Evolutionary conservation across 2,329 filamentous ascomycete species (phyloP).

Genomic region (Ophiostoma pallidulum): DNA sequence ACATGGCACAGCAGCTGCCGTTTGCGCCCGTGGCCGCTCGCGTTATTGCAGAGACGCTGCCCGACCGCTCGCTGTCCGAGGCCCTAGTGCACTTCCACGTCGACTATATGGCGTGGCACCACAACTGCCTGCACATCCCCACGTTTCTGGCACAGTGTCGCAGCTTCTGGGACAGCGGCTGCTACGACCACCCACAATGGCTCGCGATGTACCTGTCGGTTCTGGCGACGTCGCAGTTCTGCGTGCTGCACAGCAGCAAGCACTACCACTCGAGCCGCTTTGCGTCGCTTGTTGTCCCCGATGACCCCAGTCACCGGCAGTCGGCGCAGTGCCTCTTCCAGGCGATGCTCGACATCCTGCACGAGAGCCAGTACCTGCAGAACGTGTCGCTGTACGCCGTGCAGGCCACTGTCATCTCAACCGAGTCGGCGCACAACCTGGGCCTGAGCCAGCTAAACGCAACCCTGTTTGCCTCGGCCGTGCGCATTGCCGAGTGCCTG

Average conservation of each 20-base stretch:
- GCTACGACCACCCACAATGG: constrained; percentile 20
- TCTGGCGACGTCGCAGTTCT: constrained; percentile 17
- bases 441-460: constrained; percentile 25
- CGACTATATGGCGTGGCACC: constrained; percentile 21
- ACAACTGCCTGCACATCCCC: constrained; percentile 37
- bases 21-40: constrained; percentile 7
- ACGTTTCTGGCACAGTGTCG: constrained; percentile 44
- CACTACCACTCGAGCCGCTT: constrained; percentile 1
- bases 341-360: constrained; percentile 25
- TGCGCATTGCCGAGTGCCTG: constrained; percentile 25
- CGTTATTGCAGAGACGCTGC: constrained; percentile 10
- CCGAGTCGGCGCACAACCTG: constrained; percentile 28
- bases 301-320: constrained; percentile 4
- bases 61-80: constrained; percentile 11
- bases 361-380: constrained; percentile 24
- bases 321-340: constrained; percentile 20
- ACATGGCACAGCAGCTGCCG: constrained; percentile 7
- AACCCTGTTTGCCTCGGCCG: constrained; percentile 26
- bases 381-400: constrained; percentile 24
- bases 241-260: constrained; percentile 18
- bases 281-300: neutral
- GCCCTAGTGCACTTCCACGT: constrained; percentile 21
- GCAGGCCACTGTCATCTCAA: constrained; percentile 29
- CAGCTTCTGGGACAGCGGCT: constrained; percentile 30
- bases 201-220: constrained; percentile 22